Evolutionary conservation across 176 grass and related monocot species (phyloP).

Genomic region (Raddia distichophylla): DNA sequence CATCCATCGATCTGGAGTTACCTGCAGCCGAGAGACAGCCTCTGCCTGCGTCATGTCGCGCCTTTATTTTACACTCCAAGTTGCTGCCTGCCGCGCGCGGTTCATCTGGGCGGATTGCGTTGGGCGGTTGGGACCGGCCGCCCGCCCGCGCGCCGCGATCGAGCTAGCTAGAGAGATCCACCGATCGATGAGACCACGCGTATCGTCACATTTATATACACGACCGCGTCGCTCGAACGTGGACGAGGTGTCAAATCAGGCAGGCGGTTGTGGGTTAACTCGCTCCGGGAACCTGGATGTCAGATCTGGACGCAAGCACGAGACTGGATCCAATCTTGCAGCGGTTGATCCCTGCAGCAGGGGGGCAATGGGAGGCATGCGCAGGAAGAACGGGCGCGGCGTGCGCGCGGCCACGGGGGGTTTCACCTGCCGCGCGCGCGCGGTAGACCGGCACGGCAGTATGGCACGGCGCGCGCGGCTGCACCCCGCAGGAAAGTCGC

Average conservation of each 20-base stretch:
- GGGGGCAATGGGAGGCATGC: not conserved
- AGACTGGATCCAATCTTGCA: conserved; percentile 39
- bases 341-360: not conserved
- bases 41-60: conserved; percentile 27
- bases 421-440: conserved; percentile 12
- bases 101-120: not conserved
- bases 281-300: conserved; percentile 24
- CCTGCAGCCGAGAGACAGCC: not conserved
- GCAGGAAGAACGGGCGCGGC: not conserved
- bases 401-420: not conserved
- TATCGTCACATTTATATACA: not conserved
- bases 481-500: no score
- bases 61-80: conserved; percentile 4
- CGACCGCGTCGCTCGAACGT: conserved; percentile 30
- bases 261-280: conserved; percentile 25
- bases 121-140: not conserved
- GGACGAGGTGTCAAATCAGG: conserved; percentile 52
- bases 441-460: not conserved
- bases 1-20: conserved; percentile 31
- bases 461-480: not conserved
- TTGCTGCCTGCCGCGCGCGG: conserved; percentile 11
- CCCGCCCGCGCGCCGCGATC: not conserved
- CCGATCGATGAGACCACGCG: not conserved
- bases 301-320: conserved; percentile 36
- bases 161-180: not conserved